phyloP scores from a whole-genome alignment of 1,284 basidiomycete genomes.

The Rhodotorula sp. region DNA sequence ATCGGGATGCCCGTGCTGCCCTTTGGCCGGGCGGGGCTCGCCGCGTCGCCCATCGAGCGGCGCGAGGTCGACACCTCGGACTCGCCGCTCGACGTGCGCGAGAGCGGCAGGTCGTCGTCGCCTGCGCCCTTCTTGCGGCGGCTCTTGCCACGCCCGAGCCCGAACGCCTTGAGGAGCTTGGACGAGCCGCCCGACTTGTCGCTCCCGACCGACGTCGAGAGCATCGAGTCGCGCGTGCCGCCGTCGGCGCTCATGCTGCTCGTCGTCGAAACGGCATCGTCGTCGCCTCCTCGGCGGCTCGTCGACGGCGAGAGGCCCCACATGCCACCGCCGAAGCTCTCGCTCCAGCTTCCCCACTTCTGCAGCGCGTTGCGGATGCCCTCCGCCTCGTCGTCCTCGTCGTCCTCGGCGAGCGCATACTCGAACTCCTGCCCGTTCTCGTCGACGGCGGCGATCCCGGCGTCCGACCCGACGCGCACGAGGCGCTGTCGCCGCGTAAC shows the following conservation, averaged over 20 bases:
- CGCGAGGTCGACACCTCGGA: constrained; percentile 7
- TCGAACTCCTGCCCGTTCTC: neutral
- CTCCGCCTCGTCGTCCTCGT: constrained; percentile 1
- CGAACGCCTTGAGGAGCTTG: constrained; percentile 38
- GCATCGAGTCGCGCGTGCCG: neutral
- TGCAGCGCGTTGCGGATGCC: neutral
- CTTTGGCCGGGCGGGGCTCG: neutral
- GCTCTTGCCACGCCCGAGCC: constrained; percentile 19
- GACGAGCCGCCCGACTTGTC: constrained; percentile 9
- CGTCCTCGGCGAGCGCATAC: constrained; percentile 10
- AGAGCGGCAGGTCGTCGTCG: constrained; percentile 12
- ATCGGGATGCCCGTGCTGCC: constrained; percentile 38
- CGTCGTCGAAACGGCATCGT: constrained; percentile 14
- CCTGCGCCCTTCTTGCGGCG: neutral
- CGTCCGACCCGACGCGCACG: constrained; percentile 6
- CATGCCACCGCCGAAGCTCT: constrained; percentile 10
- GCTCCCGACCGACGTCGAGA: constrained; percentile 2
- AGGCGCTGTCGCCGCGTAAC: neutral
- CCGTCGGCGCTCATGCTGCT: constrained; percentile 1
- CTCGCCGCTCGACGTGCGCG: constrained; percentile 24
- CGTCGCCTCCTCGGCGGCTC: constrained; percentile 16
- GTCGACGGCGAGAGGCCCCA: constrained; percentile 2
- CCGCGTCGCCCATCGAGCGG: neutral
- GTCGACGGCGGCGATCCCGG: constrained; percentile 7
- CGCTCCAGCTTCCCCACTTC: constrained; percentile 32